These are phyloP conservation scores for Sarocladiaceae sp. DNA, from an alignment of 2,329 filamentous ascomycete genomes.

Conservation along the genomic window DNA sequence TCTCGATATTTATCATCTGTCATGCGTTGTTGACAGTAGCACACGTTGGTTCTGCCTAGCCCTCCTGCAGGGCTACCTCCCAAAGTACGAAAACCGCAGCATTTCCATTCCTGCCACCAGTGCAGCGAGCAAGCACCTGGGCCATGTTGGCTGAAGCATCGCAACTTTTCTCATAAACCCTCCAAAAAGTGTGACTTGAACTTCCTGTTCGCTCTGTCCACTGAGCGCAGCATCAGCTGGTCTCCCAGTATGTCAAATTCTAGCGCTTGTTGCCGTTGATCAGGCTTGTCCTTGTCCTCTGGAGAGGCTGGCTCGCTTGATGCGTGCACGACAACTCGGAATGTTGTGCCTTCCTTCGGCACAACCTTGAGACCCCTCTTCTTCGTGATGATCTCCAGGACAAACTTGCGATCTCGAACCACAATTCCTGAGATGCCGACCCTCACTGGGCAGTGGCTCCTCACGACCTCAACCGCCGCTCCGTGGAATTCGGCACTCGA, in stretches of 20 bases:
- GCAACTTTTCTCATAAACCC: constrained; percentile 29
- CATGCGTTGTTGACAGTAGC: too few relatives aligned
- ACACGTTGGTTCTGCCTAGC: too few relatives aligned
- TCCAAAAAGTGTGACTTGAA: constrained; percentile 79
- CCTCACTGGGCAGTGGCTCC: constrained; percentile 72
- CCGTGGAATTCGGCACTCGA: constrained; percentile 88
- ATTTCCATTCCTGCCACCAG: too few relatives aligned
- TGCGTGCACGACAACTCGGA: constrained; percentile 65
- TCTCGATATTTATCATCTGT: too few relatives aligned
- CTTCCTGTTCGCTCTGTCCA: constrained; percentile 83
- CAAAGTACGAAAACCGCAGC: too few relatives aligned
- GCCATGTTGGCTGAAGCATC: too few relatives aligned
- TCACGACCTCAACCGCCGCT: constrained; percentile 72
- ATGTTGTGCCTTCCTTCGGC: constrained; percentile 86
- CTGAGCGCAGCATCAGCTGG: constrained; percentile 75
- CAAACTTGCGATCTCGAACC: constrained; percentile 78
- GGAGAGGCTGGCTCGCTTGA: constrained; percentile 15
- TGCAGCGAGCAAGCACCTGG: too few relatives aligned
- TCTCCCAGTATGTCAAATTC: constrained; percentile 81
- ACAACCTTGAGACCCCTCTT: constrained; percentile 67
- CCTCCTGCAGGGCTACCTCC: too few relatives aligned
- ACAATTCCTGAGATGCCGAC: constrained; percentile 85
- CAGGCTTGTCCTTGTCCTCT: constrained; percentile 10
- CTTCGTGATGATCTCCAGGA: constrained; percentile 75
- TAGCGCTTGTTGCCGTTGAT: constrained; percentile 33